Conservation (phyloP, 495 filamentous ascomycete species). For the Chlorociboria aeruginascens region DNA sequence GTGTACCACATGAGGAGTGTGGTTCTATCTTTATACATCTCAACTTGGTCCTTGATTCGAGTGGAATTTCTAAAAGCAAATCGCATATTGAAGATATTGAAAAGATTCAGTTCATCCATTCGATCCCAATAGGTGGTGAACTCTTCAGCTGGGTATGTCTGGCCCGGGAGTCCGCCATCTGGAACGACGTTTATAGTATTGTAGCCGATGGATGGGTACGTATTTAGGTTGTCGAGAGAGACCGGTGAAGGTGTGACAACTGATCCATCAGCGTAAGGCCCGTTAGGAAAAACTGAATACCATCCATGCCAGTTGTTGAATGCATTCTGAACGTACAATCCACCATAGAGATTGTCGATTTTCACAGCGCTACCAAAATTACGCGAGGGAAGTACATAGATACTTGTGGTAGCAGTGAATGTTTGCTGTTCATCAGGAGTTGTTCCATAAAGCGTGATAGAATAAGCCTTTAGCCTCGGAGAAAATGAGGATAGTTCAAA, state of each 20-base stretch:
- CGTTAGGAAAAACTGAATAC: conserved; percentile 47
- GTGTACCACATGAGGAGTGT: conserved; percentile 56
- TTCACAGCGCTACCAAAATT: conserved; percentile 48
- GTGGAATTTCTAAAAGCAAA: conserved; percentile 46
- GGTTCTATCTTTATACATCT: conserved; percentile 34
- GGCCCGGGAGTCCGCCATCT: conserved; percentile 26
- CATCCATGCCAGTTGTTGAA: conserved; percentile 21
- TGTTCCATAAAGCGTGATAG: conserved; percentile 26
- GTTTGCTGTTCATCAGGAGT: conserved; percentile 7
- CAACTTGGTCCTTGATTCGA: conserved; percentile 38
- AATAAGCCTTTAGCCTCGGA: conserved; percentile 35
- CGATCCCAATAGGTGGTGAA: conserved; percentile 38
- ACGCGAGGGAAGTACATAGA: conserved; percentile 44
- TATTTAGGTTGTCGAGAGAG: conserved; percentile 29
- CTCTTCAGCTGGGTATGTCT: conserved; percentile 26
- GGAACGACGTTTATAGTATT: conserved; percentile 43
- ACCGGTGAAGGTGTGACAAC: conserved; percentile 32
- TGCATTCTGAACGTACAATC: conserved; percentile 29
- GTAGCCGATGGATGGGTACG: conserved; percentile 30
- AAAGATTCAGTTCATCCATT: conserved; percentile 44
- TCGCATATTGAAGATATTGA: conserved; percentile 54
- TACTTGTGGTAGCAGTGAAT: conserved; percentile 30
- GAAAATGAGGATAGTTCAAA: conserved; percentile 35
- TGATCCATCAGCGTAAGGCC: conserved; percentile 50
- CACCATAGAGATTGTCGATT: conserved; percentile 50